Conservation (phyloP, 768 basidiomycete genomes). For the Agaricus blazei region DNA sequence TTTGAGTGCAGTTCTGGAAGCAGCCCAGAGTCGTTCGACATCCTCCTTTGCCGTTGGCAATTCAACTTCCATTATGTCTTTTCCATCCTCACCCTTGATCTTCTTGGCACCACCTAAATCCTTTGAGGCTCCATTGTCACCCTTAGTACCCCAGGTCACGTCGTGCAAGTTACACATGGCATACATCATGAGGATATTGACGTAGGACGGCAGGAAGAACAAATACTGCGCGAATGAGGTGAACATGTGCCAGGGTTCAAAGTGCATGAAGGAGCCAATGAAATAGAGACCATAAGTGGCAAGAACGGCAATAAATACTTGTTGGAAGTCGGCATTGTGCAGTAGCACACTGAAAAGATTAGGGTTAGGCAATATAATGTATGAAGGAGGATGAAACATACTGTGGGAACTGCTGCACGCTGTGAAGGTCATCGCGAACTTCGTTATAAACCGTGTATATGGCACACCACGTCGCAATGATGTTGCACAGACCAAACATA, state of each 20-base stretch:
- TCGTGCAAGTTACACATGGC: slow-evolving; percentile 92
- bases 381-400: slow-evolving; percentile 28
- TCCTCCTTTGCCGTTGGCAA: slow-evolving; percentile 80
- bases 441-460: slow-evolving; percentile 87
- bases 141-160: slow-evolving; percentile 91
- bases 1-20: slow-evolving; percentile 66
- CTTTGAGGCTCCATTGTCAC: slow-evolving; percentile 83
- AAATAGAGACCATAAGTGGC: slow-evolving; percentile 84
- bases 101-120: slow-evolving; percentile 92
- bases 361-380: background rate
- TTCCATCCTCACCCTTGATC: slow-evolving; percentile 77
- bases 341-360: slow-evolving; percentile 44
- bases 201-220: slow-evolving; percentile 73
- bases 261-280: slow-evolving; percentile 78
- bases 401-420: slow-evolving; percentile 73
- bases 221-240: slow-evolving; percentile 91
- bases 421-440: slow-evolving; percentile 66
- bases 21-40: slow-evolving; percentile 82
- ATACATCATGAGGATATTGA: slow-evolving; percentile 92
- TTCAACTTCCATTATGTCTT: slow-evolving; percentile 84
- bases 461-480: slow-evolving; percentile 84
- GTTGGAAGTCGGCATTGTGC: slow-evolving; percentile 66
- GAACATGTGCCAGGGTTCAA: slow-evolving; percentile 97
- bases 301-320: slow-evolving; percentile 78
- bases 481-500: slow-evolving; percentile 72